Base-by-base conservation (phyloP, 1,284 basidiomycete genomes). In the Somion occarium region DNA sequence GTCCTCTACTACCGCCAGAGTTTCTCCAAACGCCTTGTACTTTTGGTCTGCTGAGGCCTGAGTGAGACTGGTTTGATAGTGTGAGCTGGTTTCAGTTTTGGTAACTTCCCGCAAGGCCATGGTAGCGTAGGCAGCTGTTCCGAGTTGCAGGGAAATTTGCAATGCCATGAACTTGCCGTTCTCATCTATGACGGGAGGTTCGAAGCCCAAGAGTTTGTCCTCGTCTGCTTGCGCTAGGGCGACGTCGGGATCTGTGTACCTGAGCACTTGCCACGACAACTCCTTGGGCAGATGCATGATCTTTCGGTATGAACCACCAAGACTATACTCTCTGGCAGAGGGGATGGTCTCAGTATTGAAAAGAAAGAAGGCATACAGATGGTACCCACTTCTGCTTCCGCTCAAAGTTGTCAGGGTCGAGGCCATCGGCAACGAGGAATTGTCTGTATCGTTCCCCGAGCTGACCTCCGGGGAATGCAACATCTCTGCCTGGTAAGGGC, bases 41-140 rank as follows among this genome's bases (percentile, higher is more conserved):
- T 82, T 81, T 66, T 93, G 91, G 66, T 95, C 93, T 65, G 91
- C 91, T 30, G 91, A 87, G 38, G 78, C 78, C 53, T 78, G 76
- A 15, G 93, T 96, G 58, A 96, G 76, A 53, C 73, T 75, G 18
- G 82, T 88, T 68, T 96, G 93, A 66, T 84, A 86, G 67, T 92
- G 91, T 5, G 90, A 86, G 59, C 90, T 91, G 11, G 93, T 97
- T 62, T 95, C 92, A 38, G 88, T 89, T 70, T 94, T 93, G 12
- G 93, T 96, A 42, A 96, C 83, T 69, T 96, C 93, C 43, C 94
- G 82, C 56, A 98, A 68, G 3, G 93, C 93, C 94, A 98, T 98
- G 2, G 94, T 98, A 1, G 94, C 94, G 68, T 96, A 98, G 2
- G 91, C 88, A 2, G 91, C 88, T 2, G 91, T 91, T 20, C 90